These are phyloP conservation scores for Auricularia cornea DNA, from an alignment of 768 basidiomycete species.

Conservation along the genomic window DNA sequence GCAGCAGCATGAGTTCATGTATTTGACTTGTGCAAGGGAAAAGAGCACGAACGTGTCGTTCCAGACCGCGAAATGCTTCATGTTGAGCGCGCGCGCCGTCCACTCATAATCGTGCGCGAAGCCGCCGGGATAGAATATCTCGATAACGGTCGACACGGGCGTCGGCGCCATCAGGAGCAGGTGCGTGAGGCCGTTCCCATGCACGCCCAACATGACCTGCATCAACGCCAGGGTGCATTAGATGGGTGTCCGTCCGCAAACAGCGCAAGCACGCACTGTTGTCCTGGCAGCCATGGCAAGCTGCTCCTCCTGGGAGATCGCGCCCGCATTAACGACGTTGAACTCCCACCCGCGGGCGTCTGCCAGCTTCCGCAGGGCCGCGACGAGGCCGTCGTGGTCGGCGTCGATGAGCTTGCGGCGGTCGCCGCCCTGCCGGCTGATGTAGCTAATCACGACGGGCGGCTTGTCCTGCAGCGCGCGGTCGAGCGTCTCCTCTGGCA, in stretches of 20 bases:
- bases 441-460: conserved; percentile 53
- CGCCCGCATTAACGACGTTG: conserved; percentile 53
- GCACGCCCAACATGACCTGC: conserved; percentile 63
- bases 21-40: conserved; percentile 9
- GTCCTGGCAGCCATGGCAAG: conserved; percentile 54
- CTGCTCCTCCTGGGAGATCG: conserved; percentile 68
- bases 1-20: not conserved
- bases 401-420: conserved; percentile 44
- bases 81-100: conserved; percentile 65
- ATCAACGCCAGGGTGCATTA: not conserved
- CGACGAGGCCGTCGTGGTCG: conserved; percentile 17
- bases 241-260: not conserved
- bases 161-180: conserved; percentile 78
- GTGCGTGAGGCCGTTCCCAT: conserved; percentile 78
- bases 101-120: conserved; percentile 86
- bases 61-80: conserved; percentile 72
- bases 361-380: conserved; percentile 13
- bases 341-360: conserved; percentile 46
- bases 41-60: conserved; percentile 54
- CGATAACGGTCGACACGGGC: conserved; percentile 70
- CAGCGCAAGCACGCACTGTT: conserved; percentile 42
- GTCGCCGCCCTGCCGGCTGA: conserved; percentile 52
- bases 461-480: conserved; percentile 14
- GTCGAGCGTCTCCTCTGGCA: conserved; percentile 24
- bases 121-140: conserved; percentile 73